phyloP scores from a whole-genome alignment of 73 alveolate genomes.

The Strombidium stylifer region DNA sequence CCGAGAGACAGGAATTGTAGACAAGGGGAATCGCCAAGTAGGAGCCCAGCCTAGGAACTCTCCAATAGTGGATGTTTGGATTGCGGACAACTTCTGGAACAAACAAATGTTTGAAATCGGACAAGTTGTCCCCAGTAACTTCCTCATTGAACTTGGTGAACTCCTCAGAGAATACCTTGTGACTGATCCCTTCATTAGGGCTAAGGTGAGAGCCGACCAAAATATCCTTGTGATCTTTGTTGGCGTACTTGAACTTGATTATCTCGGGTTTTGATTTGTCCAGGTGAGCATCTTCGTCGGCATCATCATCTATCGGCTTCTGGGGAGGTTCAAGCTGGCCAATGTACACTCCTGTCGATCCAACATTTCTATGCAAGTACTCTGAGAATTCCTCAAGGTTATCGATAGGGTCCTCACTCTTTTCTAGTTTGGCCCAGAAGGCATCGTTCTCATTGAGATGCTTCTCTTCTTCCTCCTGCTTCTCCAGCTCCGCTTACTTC shows the following conservation, averaged over 20 bases:
- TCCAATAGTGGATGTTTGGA: conserved; percentile 73
- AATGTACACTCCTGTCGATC: conserved; percentile 90
- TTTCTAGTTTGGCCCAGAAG: too few species aligned
- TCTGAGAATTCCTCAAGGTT: conserved; percentile 54
- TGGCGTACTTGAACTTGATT: conserved; percentile 80
- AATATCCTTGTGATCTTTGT: conserved; percentile 62
- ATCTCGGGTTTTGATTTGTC: conserved; percentile 72
- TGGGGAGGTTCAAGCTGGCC: conserved; percentile 72
- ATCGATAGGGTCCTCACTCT: conserved; percentile 52
- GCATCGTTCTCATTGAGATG: too few species aligned
- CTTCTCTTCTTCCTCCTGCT: too few species aligned
- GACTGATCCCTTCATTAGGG: conserved; percentile 62
- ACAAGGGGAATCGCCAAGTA: conserved; percentile 71
- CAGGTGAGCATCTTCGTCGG: conserved; percentile 87
- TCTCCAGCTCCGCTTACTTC: too few species aligned
- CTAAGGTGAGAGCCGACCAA: conserved; percentile 61
- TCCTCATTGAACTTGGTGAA: not conserved
- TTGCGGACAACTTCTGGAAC: conserved; percentile 86
- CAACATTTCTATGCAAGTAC: conserved; percentile 56
- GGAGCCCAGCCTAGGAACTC: conserved; percentile 88
- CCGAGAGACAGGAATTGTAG: conserved; percentile 73
- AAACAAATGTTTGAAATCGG: conserved; percentile 7
- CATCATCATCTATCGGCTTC: conserved; percentile 71
- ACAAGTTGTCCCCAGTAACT: not conserved
- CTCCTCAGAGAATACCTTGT: conserved; percentile 17